A percentile compares a stretch with the other conserved stretches of the same genome.
Conservation (phyloP, 2,329 filamentous ascomycete species). For the Xylaria sp. region DNA sequence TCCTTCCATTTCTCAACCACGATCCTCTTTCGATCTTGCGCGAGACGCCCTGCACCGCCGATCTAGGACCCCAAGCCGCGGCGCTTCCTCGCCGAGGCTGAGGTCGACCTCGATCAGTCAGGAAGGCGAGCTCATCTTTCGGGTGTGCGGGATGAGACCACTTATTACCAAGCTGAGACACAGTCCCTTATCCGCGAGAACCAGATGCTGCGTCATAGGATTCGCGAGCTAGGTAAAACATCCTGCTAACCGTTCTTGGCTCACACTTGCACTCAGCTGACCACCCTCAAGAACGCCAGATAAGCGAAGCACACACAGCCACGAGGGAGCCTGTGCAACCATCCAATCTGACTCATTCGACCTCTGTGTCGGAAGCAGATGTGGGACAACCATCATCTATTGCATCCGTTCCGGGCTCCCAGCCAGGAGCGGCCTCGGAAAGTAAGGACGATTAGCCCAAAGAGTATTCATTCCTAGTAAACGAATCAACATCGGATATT, state of each 20-base stretch:
- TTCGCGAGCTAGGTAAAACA: slow-evolving; percentile 71
- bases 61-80: slow-evolving; percentile 65
- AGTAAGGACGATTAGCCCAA: slow-evolving; percentile 35
- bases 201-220: slow-evolving; percentile 78
- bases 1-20: slow-evolving; percentile 55
- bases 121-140: slow-evolving; percentile 66
- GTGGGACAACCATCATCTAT: slow-evolving; percentile 17
- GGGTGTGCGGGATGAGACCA: slow-evolving; percentile 73
- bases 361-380: slow-evolving; percentile 51
- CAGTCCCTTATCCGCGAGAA: slow-evolving; percentile 80
- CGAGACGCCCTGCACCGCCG: slow-evolving; percentile 61
- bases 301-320: slow-evolving; percentile 51
- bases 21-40: slow-evolving; percentile 65
- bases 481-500: not conserved
- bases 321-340: slow-evolving; percentile 56
- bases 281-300: slow-evolving; percentile 54
- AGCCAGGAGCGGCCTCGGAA: slow-evolving; percentile 27
- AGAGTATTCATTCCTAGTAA: not conserved
- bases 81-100: slow-evolving; percentile 60
- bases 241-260: not conserved
- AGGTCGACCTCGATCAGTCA: slow-evolving; percentile 63
- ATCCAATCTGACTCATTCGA: slow-evolving; percentile 56
- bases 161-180: slow-evolving; percentile 83
- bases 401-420: slow-evolving; percentile 16
- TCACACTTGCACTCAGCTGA: slow-evolving; percentile 21